phyloP scores from a whole-genome alignment of 768 basidiomycete species.

The Kwoniella botswanensis region DNA sequence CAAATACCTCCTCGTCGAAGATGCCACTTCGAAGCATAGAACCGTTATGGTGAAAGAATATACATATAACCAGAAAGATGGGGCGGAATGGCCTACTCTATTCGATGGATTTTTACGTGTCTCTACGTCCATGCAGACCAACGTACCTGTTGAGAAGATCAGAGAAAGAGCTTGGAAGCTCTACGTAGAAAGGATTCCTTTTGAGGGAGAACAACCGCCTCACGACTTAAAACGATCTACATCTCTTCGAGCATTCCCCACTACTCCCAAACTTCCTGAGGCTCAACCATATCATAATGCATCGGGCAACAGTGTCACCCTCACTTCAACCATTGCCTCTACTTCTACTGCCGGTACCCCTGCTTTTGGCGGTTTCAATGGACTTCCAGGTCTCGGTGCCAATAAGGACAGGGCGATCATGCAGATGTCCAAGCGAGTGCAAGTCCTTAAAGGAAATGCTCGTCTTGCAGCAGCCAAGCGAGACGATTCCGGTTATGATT shows the following conservation, averaged over 20 bases:
- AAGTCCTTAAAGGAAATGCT: constrained; percentile 54
- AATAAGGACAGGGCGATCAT: constrained; percentile 50
- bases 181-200: constrained; percentile 48
- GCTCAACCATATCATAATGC: constrained; percentile 65
- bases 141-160: constrained; percentile 37
- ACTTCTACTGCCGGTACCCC: constrained; percentile 55
- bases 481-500: constrained; percentile 3
- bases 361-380: constrained; percentile 28
- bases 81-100: constrained; percentile 81
- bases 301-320: constrained; percentile 90
- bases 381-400: constrained; percentile 22
- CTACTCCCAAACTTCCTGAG: constrained; percentile 38
- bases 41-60: constrained; percentile 88
- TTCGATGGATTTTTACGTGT: constrained; percentile 59
- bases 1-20: constrained; percentile 89
- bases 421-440: constrained; percentile 57
- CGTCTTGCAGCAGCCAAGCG: constrained; percentile 31
- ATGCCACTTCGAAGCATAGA: constrained; percentile 78
- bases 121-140: constrained; percentile 31
- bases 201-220: constrained; percentile 42
- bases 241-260: constrained; percentile 52
- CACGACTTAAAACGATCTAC: constrained; percentile 52
- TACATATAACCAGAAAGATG: constrained; percentile 47
- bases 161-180: constrained; percentile 51
- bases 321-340: constrained; percentile 89